Percentiles rank a stretch among this genome's conserved stretches.
Evolutionary conservation across 2,329 filamentous ascomycete genomes (phyloP).

Genomic region (Ascomycota sp.): DNA sequence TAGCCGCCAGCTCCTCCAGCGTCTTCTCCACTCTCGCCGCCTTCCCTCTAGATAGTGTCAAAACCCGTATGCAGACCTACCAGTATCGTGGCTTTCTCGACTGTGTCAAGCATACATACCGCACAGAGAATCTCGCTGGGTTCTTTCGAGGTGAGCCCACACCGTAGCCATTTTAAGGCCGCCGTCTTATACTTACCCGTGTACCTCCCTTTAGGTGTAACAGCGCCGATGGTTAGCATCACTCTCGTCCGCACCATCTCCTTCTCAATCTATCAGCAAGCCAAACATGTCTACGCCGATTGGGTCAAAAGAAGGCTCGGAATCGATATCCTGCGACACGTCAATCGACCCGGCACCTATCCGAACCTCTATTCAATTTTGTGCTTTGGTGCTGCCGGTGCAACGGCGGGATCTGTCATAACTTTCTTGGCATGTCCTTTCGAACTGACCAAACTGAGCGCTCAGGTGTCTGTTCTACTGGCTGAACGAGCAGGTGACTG

Average conservation of each 20-base stretch:
- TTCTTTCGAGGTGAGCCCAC: conserved; percentile 53
- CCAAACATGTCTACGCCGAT: conserved; percentile 52
- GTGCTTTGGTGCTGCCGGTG: conserved; percentile 61
- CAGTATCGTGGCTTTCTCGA: conserved; percentile 55
- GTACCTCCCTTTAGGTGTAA: conserved; percentile 38
- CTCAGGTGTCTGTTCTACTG: conserved; percentile 65
- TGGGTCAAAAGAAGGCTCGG: conserved; percentile 48
- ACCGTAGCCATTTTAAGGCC: no score
- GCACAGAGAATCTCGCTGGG: conserved; percentile 47
- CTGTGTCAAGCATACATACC: conserved; percentile 58
- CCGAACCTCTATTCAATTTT: conserved; percentile 54
- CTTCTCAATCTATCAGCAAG: conserved; percentile 60
- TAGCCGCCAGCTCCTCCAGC: conserved; percentile 58
- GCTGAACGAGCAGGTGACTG: conserved; percentile 21
- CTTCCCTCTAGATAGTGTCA: conserved; percentile 79
- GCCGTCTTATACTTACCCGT: no score
- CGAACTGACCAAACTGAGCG: conserved; percentile 74
- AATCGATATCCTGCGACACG: conserved; percentile 52
- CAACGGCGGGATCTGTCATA: conserved; percentile 59
- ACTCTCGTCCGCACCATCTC: conserved; percentile 59
- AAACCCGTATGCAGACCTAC: conserved; percentile 79
- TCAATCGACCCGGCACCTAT: conserved; percentile 47
- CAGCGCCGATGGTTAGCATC: conserved; percentile 61
- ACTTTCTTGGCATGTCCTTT: conserved; percentile 72
- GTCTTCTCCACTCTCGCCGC: conserved; percentile 59